Percentiles rank a stretch among this genome's conserved stretches.
Conservation (phyloP, 169 alveolate species). For the Theileria luwenshuni region DNA sequence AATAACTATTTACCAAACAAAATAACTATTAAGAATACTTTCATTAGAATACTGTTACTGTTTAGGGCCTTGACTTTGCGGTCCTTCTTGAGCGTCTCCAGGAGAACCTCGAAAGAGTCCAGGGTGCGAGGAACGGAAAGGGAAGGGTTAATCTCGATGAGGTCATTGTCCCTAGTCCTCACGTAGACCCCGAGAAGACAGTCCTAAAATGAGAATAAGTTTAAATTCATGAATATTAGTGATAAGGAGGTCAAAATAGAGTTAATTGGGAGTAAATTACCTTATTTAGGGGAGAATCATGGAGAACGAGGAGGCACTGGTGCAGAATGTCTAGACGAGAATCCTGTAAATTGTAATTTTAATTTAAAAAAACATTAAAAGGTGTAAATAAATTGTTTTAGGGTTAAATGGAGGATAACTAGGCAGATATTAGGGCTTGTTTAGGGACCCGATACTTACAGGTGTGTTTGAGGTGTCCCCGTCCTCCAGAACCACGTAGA, state of each 20-base stretch:
- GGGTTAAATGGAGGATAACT: background rate
- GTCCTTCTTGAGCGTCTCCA: constrained; percentile 79
- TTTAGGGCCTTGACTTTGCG: constrained; percentile 80
- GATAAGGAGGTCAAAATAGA: background rate
- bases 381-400: background rate
- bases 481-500: constrained; percentile 6
- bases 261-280: constrained; percentile 16
- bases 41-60: constrained; percentile 71
- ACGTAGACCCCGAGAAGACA: constrained; percentile 79
- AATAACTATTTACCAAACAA: too few species aligned
- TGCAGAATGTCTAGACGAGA: constrained; percentile 86
- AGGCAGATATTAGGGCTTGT: too few species aligned
- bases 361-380: background rate
- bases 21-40: too few species aligned
- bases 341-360: constrained; percentile 50
- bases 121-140: constrained; percentile 84
- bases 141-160: constrained; percentile 86
- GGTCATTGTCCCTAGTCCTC: constrained; percentile 80
- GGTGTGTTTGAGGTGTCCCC: background rate
- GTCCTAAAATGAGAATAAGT: constrained; percentile 37
- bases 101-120: constrained; percentile 79
- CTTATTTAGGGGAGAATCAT: constrained; percentile 82
- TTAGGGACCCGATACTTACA: too few species aligned
- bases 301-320: constrained; percentile 84
- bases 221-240: background rate